Evolutionary conservation across 2,329 filamentous ascomycete genomes (phyloP), one percentile per base, ranked within the genome.

Genomic region (Epichloe gansuensis): DNA sequence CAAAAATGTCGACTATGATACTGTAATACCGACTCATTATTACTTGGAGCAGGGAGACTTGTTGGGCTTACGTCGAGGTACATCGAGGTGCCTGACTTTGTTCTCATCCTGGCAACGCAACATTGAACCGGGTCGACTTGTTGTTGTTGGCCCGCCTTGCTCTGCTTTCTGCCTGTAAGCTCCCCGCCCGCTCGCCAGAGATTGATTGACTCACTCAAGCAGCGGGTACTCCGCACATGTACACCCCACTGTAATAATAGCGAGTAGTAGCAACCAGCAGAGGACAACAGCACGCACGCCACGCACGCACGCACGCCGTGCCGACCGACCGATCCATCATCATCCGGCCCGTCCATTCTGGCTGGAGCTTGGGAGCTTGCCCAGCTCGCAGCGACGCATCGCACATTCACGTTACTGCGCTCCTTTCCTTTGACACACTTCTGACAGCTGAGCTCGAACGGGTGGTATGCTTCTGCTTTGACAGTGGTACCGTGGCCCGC

Each of bases 41-140:
- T 56, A 51, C 50, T 54, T 57, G 51, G 51, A 49, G 48, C 50
- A 44, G 50, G 49, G 55, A 46, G 44, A 51, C 46, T 57, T 57
- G 55, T 31, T 31, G 28, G 58, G 57, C 56, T 54, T 55, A 55
- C 57, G 55, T 54, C 52, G 37, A 56, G 54, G 56, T 55, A 55
- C 57, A 57, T 54, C 52, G 37, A 56, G 54, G 56, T 58, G 58
- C 56, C 55, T 56, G 57, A 58, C 28, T 31, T 31, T 31, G 28
- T 57, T 12, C n/a, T n/a, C 37, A 39, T 39, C 37, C n/a, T 39
- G 37, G 28, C 28, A 31, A 31, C 28, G 28, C 28, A 31, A 31
- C 3, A 31, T 31, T 31, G 28, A 9, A 31, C 3, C 28, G 28
- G 28, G 28, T 31, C 28, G 17, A 21, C 17, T 21, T 21, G 17